Evolutionary conservation across 257 asterid species (phyloP).

Genomic region (Prunella vulgaris): DNA sequence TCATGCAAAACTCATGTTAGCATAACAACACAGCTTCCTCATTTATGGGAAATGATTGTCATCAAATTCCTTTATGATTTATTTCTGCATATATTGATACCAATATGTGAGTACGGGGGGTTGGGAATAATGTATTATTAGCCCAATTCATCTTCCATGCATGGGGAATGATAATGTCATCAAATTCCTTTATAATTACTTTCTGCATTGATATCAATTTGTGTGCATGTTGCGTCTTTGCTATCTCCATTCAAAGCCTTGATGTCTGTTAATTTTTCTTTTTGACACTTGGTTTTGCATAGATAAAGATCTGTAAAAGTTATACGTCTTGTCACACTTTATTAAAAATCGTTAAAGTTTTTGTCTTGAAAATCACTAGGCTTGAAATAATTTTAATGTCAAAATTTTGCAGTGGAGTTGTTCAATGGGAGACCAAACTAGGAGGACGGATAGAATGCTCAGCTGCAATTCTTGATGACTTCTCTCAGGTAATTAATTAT

Average conservation of each 20-base stretch:
- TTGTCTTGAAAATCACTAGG: not conserved
- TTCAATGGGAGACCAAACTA: constrained; percentile 70
- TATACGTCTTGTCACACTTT: not conserved
- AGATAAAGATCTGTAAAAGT: not conserved
- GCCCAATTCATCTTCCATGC: no score
- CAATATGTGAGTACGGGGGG: no score
- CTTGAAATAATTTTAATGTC: constrained; percentile 6
- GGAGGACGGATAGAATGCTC: constrained; percentile 88
- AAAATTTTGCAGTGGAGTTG: constrained; percentile 52
- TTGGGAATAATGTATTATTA: no score
- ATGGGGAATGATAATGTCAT: no score
- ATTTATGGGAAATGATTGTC: no score
- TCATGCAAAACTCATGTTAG: no score
- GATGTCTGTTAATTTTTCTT: not conserved
- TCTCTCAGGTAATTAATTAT: constrained; percentile 63
- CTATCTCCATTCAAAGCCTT: constrained; percentile 6
- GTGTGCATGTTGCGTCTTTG: not conserved
- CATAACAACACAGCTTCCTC: no score
- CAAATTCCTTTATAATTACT: no score
- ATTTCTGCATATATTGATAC: no score
- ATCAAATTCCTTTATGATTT: no score
- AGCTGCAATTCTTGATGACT: constrained; percentile 71
- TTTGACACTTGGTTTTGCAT: not conserved
- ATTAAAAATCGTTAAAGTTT: not conserved
- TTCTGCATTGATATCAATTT: no score